Evolutionary conservation across 1,139 yeast species (phyloP).

Genomic region (Kurtzmaniella quercitrusa): DNA sequence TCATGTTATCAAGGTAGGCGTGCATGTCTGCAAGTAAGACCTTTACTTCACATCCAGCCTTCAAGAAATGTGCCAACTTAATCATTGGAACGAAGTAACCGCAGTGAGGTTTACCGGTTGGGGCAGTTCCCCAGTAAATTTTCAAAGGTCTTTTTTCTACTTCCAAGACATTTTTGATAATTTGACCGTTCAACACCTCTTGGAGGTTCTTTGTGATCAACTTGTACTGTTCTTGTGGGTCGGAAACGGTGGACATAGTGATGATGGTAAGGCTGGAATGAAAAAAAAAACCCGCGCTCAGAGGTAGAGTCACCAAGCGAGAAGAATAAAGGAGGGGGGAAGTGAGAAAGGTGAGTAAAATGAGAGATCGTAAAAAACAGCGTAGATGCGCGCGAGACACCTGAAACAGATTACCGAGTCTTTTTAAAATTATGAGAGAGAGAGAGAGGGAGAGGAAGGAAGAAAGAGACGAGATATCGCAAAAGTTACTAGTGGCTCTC

Average conservation of each 20-base stretch:
- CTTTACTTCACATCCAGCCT: constrained; percentile 94
- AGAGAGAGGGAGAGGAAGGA: too few relatives aligned
- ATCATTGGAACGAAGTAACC: constrained; percentile 99
- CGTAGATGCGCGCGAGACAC: too few relatives aligned
- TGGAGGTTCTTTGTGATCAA: constrained; percentile 84
- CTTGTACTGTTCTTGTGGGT: constrained; percentile 64
- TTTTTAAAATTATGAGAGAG: too few relatives aligned
- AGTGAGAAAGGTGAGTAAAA: neutral
- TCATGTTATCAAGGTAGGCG: constrained; percentile 97
- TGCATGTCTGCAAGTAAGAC: constrained; percentile 95
- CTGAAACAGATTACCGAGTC: too few relatives aligned
- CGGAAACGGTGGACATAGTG: constrained; percentile 21
- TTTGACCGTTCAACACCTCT: constrained; percentile 86
- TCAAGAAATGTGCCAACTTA: constrained; percentile 88
- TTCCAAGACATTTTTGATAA: constrained; percentile 79
- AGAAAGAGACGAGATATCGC: too few relatives aligned
- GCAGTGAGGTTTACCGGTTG: constrained; percentile 96
- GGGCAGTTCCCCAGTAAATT: constrained; percentile 86
- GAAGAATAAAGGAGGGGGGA: neutral
- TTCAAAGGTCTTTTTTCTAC: constrained; percentile 77
- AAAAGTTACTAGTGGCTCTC: too few relatives aligned
- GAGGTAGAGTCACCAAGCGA: too few relatives aligned
- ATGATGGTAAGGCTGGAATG: neutral
- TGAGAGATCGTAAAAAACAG: too few relatives aligned
- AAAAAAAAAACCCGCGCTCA: neutral